Evolutionary conservation across 2,329 filamentous ascomycete genomes (phyloP), one percentile per base, ranked within the genome.

Genomic region (Aspergillus jensenii): DNA sequence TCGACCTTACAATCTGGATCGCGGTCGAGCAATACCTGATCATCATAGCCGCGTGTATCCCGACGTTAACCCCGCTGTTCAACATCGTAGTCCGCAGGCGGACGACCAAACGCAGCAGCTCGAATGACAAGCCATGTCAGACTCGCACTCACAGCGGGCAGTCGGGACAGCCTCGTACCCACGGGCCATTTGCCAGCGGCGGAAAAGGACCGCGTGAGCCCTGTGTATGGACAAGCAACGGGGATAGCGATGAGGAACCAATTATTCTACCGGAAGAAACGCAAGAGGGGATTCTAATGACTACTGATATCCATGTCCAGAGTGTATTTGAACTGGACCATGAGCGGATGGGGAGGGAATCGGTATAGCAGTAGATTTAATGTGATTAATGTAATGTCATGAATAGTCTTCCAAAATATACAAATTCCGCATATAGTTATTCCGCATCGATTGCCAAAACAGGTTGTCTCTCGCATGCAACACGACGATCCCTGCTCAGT

Each of bases 21-120:
- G 48, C 55, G 3, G 44, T 61, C 23, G 59, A 61, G 14, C 59
- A 61, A 9, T 61, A 61, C 19, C 56, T 59, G 2, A 61, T 61
- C 17, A 61, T 61, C 12, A 8, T 61, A 3, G 59, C 59, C 2
- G 59, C 59, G 5, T 61, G 56, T 19, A 61, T 61, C 37, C 56
- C 59, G 1, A 44, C 59, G 1, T 31, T 61, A 8, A 59, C 59
- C 1, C 59, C 59, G 2, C 31, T 61, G 1, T 49, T 58, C n/a
- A 58, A 56, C 15, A 59, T 56, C 1, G 39, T 21, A 2, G 31
- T 56, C 19, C 44, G 45, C 9, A 45, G 45, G 7, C 44, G 58
- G 23, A 21, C 47, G 1, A 47, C 35, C 31, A 56, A 40, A 31
- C 40, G 46, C 19, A 40, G 41, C 5, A 43, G 17, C 17, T 46